Conservation (phyloP, 371 early-diverging fungal species). For the Haplosporangium sp. region DNA sequence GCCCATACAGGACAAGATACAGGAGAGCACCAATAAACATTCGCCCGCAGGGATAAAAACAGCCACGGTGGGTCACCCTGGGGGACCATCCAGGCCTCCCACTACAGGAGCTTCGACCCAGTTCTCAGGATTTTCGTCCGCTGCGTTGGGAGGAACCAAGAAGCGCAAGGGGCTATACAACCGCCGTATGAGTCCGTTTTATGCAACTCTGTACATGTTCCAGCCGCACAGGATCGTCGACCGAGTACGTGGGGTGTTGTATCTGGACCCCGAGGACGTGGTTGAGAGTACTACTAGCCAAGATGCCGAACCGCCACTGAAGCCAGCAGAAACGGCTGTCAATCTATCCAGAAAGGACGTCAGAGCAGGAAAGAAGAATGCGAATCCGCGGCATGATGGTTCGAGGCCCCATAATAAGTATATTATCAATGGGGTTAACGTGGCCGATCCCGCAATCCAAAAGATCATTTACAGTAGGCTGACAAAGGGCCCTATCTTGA, state of each 20-base stretch:
- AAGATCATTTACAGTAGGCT: no score
- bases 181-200: slow-evolving; percentile 52
- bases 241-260: slow-evolving; percentile 34
- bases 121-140: not conserved
- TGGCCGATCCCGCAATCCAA: no score
- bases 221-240: slow-evolving; percentile 22
- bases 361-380: not conserved
- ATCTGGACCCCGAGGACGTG: slow-evolving; percentile 18
- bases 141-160: slow-evolving; percentile 27
- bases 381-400: not conserved
- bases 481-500: no score
- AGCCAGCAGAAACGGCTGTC: not conserved
- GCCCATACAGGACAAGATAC: slow-evolving; percentile 11
- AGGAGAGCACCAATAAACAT: not conserved
- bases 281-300: slow-evolving; percentile 1
- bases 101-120: no score
- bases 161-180: slow-evolving; percentile 39
- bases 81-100: no score
- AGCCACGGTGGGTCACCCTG: not conserved
- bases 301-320: slow-evolving; percentile 6
- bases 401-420: not conserved
- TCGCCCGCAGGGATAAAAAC: not conserved
- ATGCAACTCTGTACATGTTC: slow-evolving; percentile 42
- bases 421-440: no score
- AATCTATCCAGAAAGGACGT: not conserved